Percentiles rank a stretch among this genome's conserved stretches.
Evolutionary conservation across 345 rosid genomes (phyloP).

Genomic region (Camelina laxa): DNA sequence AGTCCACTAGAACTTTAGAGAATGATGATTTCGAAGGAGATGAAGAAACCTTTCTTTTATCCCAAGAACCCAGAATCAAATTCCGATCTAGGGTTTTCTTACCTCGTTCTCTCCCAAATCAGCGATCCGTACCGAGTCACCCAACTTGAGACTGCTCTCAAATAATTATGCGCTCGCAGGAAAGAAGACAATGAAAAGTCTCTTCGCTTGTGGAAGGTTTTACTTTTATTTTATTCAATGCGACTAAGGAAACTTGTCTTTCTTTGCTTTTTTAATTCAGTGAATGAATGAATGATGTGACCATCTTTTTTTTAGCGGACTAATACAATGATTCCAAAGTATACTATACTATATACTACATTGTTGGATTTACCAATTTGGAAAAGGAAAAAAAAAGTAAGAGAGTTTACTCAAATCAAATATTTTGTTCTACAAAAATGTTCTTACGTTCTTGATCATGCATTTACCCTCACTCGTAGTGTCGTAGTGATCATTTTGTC

Average conservation of each 20-base stretch:
- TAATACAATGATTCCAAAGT: neutral
- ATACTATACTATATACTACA: neutral
- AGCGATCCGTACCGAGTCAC: slow-evolving; percentile 3
- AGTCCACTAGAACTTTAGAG: neutral
- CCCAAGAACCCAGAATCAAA: slow-evolving; percentile 28
- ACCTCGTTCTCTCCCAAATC: neutral
- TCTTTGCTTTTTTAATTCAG: neutral
- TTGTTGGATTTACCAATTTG: neutral
- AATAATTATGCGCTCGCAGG: neutral
- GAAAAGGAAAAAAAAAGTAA: neutral
- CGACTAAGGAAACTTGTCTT: neutral
- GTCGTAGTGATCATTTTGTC: too few species aligned
- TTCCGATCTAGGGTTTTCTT: slow-evolving; percentile 25
- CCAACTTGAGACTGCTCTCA: slow-evolving; percentile 3
- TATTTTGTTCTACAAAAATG: neutral
- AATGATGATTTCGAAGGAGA: neutral
- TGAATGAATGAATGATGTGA: slow-evolving; percentile 8
- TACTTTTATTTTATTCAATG: neutral
- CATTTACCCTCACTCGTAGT: too few species aligned
- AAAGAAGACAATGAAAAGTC: slow-evolving; percentile 29
- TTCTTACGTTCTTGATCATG: neutral
- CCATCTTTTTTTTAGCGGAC: neutral
- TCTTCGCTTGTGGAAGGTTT: slow-evolving; percentile 18
- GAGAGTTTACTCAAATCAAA: neutral
- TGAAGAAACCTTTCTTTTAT: neutral